Conservation (phyloP, 495 filamentous ascomycete species). For the Aspergillus olivimuriae region DNA sequence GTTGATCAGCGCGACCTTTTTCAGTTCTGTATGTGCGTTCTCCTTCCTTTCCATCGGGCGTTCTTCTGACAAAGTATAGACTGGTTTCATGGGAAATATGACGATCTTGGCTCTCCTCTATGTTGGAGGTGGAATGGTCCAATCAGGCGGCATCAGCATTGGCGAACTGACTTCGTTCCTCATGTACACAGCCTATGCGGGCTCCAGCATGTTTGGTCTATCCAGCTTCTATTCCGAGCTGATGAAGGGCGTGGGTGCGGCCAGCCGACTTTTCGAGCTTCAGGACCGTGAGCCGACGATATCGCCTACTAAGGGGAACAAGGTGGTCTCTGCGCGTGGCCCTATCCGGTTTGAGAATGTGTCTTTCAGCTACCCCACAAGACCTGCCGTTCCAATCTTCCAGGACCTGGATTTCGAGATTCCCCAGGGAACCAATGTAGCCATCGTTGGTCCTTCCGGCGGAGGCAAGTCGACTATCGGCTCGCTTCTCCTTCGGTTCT, state of each 20-base stretch:
- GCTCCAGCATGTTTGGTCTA: conserved; percentile 83
- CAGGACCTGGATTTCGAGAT: conserved; percentile 83
- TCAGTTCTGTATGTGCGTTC: conserved; percentile 53
- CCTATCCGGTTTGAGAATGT: conserved; percentile 81
- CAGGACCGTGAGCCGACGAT: conserved; percentile 90
- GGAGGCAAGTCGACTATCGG: conserved; percentile 95
- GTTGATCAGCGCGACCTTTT: conserved; percentile 84
- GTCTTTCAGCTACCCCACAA: conserved; percentile 81
- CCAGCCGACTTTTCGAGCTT: conserved; percentile 88
- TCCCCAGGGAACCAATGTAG: conserved; percentile 86
- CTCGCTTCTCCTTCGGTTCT: conserved; percentile 83
- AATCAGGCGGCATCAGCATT: conserved; percentile 75
- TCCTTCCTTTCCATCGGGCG: background rate
- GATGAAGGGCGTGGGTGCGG: conserved; percentile 97
- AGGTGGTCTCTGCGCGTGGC: conserved; percentile 75
- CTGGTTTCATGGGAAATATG: conserved; percentile 89
- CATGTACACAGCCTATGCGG: conserved; percentile 96
- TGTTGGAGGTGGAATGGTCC: conserved; percentile 83
- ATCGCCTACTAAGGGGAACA: conserved; percentile 68
- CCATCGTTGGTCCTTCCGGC: conserved; percentile 91
- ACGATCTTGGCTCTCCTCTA: conserved; percentile 89
- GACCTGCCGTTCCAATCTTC: conserved; percentile 88
- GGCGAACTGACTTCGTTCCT: conserved; percentile 95
- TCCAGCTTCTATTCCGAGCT: conserved; percentile 96
- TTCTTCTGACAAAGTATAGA: conserved; percentile 37